Evolutionary conservation across 2,329 filamentous ascomycete genomes (phyloP).

Genomic region (Verticillium dahliae): DNA sequence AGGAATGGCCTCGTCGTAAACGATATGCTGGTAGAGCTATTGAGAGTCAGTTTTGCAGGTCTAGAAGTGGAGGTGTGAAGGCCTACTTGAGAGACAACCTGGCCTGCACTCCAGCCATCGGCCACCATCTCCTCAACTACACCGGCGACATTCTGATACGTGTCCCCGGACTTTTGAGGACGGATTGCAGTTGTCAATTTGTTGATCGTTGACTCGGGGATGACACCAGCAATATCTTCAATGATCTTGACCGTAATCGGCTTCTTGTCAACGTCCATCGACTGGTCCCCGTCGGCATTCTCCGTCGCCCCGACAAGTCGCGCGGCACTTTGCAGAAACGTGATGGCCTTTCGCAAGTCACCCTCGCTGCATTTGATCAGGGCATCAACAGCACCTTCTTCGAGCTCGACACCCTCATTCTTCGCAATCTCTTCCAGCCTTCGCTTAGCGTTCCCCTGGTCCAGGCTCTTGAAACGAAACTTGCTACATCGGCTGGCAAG

Average conservation of each 20-base stretch:
- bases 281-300: constrained; percentile 46
- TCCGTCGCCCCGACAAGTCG: constrained; percentile 68
- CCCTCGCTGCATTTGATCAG: constrained; percentile 86
- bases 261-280: constrained; percentile 55
- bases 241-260: constrained; percentile 71
- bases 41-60: constrained; percentile 1
- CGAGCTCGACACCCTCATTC: constrained; percentile 69
- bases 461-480: constrained; percentile 94
- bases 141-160: constrained; percentile 69
- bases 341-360: constrained; percentile 93
- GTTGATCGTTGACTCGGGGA: constrained; percentile 70
- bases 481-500: constrained; percentile 90
- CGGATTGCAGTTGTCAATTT: constrained; percentile 68
- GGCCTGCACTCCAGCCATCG: constrained; percentile 92
- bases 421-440: constrained; percentile 77
- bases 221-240: constrained; percentile 93
- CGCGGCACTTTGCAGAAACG: constrained; percentile 91
- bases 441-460: constrained; percentile 74
- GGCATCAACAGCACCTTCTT: constrained; percentile 73
- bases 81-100: constrained; percentile 72
- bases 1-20: constrained; percentile 77
- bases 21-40: constrained; percentile 73
- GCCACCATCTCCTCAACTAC: constrained; percentile 88
- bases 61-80: background rate
- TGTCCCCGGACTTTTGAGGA: constrained; percentile 54